Evolutionary conservation across 2,329 filamentous ascomycete species (phyloP).

Genomic region (Xylogone sp.): DNA sequence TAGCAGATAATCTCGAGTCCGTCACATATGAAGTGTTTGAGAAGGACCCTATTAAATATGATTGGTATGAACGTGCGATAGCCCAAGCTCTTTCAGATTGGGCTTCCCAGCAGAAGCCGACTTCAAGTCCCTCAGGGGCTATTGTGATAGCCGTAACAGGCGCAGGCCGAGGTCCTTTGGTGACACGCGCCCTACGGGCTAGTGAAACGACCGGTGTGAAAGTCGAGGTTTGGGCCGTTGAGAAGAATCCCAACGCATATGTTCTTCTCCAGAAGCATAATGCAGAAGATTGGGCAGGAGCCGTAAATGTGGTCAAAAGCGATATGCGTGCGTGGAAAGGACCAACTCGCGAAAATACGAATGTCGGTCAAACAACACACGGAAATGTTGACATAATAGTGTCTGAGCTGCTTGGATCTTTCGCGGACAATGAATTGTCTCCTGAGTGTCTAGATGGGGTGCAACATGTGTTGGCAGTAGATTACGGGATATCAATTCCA

Average conservation of each 20-base stretch:
- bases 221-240: slow-evolving; percentile 86
- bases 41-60: slow-evolving; percentile 96
- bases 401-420: slow-evolving; percentile 90
- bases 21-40: slow-evolving; percentile 99
- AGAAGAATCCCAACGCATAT: slow-evolving; percentile 98
- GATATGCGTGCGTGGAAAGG: slow-evolving; percentile 98
- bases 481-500: slow-evolving; percentile 88
- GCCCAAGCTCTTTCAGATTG: slow-evolving; percentile 79
- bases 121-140: slow-evolving; percentile 64
- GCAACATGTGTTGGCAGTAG: slow-evolving; percentile 75
- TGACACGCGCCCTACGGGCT: slow-evolving; percentile 80
- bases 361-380: slow-evolving; percentile 36
- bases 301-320: slow-evolving; percentile 85
- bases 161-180: slow-evolving; percentile 86
- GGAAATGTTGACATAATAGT: slow-evolving; percentile 86
- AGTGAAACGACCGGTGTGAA: slow-evolving; percentile 71
- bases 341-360: slow-evolving; percentile 46
- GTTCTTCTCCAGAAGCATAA: slow-evolving; percentile 90
- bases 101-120: slow-evolving; percentile 67
- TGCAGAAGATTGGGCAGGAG: slow-evolving; percentile 70
- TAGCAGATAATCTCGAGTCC: slow-evolving; percentile 94
- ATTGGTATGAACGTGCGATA: slow-evolving; percentile 88
- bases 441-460: slow-evolving; percentile 96
- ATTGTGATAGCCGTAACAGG: slow-evolving; percentile 90
- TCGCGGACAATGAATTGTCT: slow-evolving; percentile 94